Evolutionary conservation across 2,329 filamentous ascomycete genomes (phyloP).

Genomic region (Arthrobotrys sinensis): DNA sequence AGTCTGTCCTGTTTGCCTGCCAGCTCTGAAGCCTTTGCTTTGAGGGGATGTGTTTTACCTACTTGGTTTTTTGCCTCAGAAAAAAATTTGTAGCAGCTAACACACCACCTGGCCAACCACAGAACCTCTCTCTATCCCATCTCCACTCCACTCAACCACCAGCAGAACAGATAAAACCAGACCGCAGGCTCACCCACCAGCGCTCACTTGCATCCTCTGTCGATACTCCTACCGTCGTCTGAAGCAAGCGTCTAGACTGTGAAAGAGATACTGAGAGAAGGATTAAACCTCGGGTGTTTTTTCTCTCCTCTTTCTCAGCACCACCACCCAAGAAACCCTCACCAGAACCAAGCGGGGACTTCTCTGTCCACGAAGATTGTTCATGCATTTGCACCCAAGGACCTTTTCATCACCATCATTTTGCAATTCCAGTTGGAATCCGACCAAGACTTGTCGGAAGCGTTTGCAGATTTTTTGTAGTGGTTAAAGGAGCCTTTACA

Average conservation of each 20-base stretch:
- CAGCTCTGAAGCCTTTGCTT: neutral
- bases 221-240: slow-evolving; percentile 29
- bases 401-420: slow-evolving; percentile 62
- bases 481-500: slow-evolving; percentile 54
- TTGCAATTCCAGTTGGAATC: slow-evolving; percentile 62
- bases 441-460: slow-evolving; percentile 61
- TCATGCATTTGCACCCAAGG: slow-evolving; percentile 62
- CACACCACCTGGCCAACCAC: slow-evolving; percentile 46
- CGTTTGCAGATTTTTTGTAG: slow-evolving; percentile 62
- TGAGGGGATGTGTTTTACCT: slow-evolving; percentile 26
- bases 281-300: slow-evolving; percentile 30
- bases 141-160: slow-evolving; percentile 14
- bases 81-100: slow-evolving; percentile 39
- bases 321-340: slow-evolving; percentile 31
- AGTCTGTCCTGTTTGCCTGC: slow-evolving; percentile 10
- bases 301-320: slow-evolving; percentile 44
- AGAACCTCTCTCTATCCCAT: slow-evolving; percentile 15
- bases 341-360: slow-evolving; percentile 56
- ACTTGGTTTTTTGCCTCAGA: slow-evolving; percentile 22
- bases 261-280: slow-evolving; percentile 25
- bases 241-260: slow-evolving; percentile 26
- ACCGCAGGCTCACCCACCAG: slow-evolving; percentile 19
- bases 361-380: slow-evolving; percentile 61
- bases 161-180: slow-evolving; percentile 15
- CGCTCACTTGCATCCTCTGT: slow-evolving; percentile 45